Evolutionary conservation across 768 basidiomycete species (phyloP).

Genomic region (Tulasnella sp.): DNA sequence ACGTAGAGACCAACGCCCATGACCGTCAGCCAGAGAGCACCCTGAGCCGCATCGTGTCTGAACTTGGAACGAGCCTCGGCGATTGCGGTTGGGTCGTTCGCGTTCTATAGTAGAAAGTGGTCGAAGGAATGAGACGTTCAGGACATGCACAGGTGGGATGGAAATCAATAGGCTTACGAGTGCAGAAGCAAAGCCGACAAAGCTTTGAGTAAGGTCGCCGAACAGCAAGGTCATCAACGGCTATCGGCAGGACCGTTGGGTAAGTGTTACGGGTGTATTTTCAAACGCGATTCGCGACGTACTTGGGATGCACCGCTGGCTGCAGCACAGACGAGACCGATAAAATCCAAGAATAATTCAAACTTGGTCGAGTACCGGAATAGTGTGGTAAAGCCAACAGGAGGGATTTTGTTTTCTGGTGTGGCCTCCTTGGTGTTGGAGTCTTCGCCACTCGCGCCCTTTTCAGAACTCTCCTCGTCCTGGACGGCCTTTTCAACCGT

Average conservation of each 20-base stretch:
- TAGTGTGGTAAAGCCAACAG: slow-evolving; percentile 43
- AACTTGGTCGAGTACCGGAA: slow-evolving; percentile 47
- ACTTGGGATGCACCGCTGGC: slow-evolving; percentile 37
- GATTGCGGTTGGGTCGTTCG: neutral
- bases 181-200: slow-evolving; percentile 37
- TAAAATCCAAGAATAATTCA: slow-evolving; percentile 45
- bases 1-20: slow-evolving; percentile 48
- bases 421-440: neutral
- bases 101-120: neutral
- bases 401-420: neutral
- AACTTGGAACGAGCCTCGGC: neutral
- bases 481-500: neutral
- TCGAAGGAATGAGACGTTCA: neutral
- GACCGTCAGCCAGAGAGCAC: slow-evolving; percentile 40
- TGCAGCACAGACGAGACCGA: slow-evolving; percentile 48
- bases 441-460: neutral
- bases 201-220: slow-evolving; percentile 41
- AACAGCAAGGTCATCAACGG: slow-evolving; percentile 46
- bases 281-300: slow-evolving; percentile 38
- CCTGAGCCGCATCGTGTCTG: slow-evolving; percentile 37
- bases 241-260: neutral
- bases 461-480: neutral
- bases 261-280: no score
- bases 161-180: neutral
- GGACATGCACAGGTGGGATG: no score